Percentiles rank a stretch among this genome's conserved stretches.
These are phyloP conservation scores for Rauvolfia tetraphylla DNA, from an alignment of 257 asterid species.

Conservation along the genomic window DNA sequence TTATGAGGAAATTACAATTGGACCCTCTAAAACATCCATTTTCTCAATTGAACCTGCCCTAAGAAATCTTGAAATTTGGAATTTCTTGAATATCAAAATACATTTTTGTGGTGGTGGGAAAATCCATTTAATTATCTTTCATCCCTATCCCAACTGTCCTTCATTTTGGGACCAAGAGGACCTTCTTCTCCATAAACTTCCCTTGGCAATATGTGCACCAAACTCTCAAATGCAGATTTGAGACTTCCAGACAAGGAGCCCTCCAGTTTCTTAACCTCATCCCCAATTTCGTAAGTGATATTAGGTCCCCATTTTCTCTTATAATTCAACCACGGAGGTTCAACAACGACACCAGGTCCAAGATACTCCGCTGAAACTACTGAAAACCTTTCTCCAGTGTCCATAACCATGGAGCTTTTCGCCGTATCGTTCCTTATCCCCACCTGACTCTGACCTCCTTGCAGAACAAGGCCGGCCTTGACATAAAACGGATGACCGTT, in stretches of 20 bases:
- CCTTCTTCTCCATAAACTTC: conserved; percentile 70
- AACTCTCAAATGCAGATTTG: conserved; percentile 30
- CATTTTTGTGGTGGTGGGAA: neutral
- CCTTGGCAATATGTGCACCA: conserved; percentile 46
- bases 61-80: neutral
- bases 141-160: conserved; percentile 58
- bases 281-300: conserved; percentile 31
- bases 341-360: conserved; percentile 30
- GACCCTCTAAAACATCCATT: neutral
- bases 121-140: conserved; percentile 26
- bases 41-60: too few relatives aligned
- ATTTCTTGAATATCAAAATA: neutral
- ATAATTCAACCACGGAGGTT: conserved; percentile 77
- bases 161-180: conserved; percentile 78
- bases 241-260: conserved; percentile 27
- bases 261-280: conserved; percentile 36
- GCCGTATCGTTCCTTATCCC: conserved; percentile 71
- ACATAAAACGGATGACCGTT: conserved; percentile 63
- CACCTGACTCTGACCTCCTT: conserved; percentile 35
- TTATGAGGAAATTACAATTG: neutral
- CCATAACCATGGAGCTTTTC: conserved; percentile 52
- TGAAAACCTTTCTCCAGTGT: conserved; percentile 40
- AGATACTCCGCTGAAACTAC: conserved; percentile 53
- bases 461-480: conserved; percentile 43
- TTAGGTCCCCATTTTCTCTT: conserved; percentile 74